Conservation (phyloP, 2,329 filamentous ascomycete species). For the Diaporthe nobilis region DNA sequence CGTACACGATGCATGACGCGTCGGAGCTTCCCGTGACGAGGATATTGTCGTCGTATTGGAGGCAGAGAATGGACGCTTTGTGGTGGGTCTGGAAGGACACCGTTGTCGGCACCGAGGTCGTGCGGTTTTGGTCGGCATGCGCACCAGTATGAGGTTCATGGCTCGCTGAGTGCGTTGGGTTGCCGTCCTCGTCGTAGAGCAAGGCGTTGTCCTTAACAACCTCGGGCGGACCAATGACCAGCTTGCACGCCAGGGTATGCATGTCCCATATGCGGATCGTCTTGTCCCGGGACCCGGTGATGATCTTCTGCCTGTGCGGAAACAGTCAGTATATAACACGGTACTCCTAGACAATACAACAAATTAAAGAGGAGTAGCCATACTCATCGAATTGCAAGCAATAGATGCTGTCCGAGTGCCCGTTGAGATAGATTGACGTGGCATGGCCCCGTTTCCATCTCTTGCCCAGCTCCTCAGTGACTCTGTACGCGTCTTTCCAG, state of each 20-base stretch:
- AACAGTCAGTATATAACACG: background rate
- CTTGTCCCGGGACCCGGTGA: constrained; percentile 94
- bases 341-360: background rate
- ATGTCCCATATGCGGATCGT: constrained; percentile 98
- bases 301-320: constrained; percentile 83
- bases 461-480: constrained; percentile 80
- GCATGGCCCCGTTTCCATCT: constrained; percentile 87
- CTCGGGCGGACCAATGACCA: constrained; percentile 86
- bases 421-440: constrained; percentile 88
- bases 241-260: constrained; percentile 85
- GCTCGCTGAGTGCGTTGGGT: constrained; percentile 69
- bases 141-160: constrained; percentile 54
- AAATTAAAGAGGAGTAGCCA: constrained; percentile 50
- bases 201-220: constrained; percentile 68
- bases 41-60: constrained; percentile 94
- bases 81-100: constrained; percentile 79
- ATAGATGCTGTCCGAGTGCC: constrained; percentile 96
- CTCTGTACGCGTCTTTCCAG: constrained; percentile 89
- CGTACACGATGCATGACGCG: constrained; percentile 91
- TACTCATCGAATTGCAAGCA: constrained; percentile 98
- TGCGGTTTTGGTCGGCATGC: constrained; percentile 45
- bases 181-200: constrained; percentile 65
- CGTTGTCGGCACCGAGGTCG: constrained; percentile 65
- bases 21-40: constrained; percentile 97
- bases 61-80: constrained; percentile 91